Conservation (phyloP, 768 basidiomycete genomes). For the Termitomyces sp. region DNA sequence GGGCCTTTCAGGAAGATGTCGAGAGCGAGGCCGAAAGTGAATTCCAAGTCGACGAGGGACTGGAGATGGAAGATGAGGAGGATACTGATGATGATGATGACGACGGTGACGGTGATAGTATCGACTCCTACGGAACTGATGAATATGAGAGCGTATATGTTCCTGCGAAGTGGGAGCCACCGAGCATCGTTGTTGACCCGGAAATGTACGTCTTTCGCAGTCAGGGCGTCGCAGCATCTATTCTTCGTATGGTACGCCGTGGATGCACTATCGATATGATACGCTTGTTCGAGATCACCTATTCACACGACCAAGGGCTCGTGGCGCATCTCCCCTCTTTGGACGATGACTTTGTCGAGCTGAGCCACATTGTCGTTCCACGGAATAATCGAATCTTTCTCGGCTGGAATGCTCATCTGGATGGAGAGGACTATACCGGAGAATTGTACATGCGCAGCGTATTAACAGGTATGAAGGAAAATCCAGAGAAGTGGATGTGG, state of each 20-base stretch:
- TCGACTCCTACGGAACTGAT: slow-evolving; percentile 12
- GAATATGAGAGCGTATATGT: slow-evolving; percentile 29
- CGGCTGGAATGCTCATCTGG: slow-evolving; percentile 65
- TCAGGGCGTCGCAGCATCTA: slow-evolving; percentile 11
- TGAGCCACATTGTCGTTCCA: slow-evolving; percentile 18
- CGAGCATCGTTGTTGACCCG: slow-evolving; percentile 29
- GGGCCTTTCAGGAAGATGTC: slow-evolving; percentile 1
- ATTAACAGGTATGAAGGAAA: slow-evolving; percentile 28
- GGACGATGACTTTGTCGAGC: slow-evolving; percentile 24
- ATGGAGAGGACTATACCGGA: slow-evolving; percentile 43
- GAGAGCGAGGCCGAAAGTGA: slow-evolving; percentile 17
- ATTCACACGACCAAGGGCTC: slow-evolving; percentile 53
- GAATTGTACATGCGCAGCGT: slow-evolving; percentile 39
- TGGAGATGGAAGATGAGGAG: slow-evolving; percentile 23
- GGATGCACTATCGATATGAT: slow-evolving; percentile 62
- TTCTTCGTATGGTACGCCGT: slow-evolving; percentile 45
- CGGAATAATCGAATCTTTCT: slow-evolving; percentile 48
- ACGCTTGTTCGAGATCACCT: slow-evolving; percentile 49
- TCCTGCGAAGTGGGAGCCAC: slow-evolving; percentile 57
- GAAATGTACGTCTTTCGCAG: slow-evolving; percentile 23
- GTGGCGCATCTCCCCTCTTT: slow-evolving; percentile 38
- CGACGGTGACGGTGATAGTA: slow-evolving; percentile 10
- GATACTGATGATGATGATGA: slow-evolving; percentile 27
- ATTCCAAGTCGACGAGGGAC: slow-evolving; percentile 27
- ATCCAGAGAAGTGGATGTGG: slow-evolving; percentile 32